Base-by-base conservation (phyloP, 345 rosid genomes). In the Orychophragmus violaceus region DNA sequence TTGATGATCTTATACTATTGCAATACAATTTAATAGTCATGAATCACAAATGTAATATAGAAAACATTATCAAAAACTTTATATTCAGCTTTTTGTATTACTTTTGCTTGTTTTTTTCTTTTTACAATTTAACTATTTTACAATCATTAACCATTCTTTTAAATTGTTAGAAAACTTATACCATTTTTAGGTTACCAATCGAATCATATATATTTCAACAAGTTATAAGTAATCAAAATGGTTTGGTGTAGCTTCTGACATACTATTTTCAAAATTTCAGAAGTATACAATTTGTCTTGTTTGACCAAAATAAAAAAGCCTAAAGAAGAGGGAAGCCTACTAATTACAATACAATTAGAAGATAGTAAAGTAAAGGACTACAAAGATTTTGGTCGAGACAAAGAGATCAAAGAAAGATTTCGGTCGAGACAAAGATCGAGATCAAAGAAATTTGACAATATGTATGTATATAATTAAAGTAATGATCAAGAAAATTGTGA, bases 381-480 rank as follows among this genome's bases (percentile, higher is more conserved):
- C 22, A 54, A 13, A 52, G 36, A 62, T 62, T 60, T 27, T 21
- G 74, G 24, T 21, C 13, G 52, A 55, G 54, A 33, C 54, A 59
- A 6, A 69, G 41, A 36, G 21, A 58, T 69, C 51, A 68, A 46
- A 22, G 36, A 70, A 41, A 70, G 64, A 71, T 62, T 51, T 61
- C 30, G 35, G 54, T 42, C 11, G 46, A 61, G 46, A 51, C 62
- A 41, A 41, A 61, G 62, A 29, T 53, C 59, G 21, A 44, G 56
- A 70, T 53, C 30, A 62, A 52, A 30, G 28, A 62, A 70, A 12
- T 16, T 53, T 53, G 32, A 53, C 48, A 23, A 17, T 53, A 61
- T 36, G 32, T 44, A 17, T 59, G 64, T 1, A 10, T 29, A 25
- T 17, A 37, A 45, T 25, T 71, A 54, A 71, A 71, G 49, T 55